Evolutionary conservation across 2,329 filamentous ascomycete species (phyloP).

Genomic region (Aaosphaeria arxii): DNA sequence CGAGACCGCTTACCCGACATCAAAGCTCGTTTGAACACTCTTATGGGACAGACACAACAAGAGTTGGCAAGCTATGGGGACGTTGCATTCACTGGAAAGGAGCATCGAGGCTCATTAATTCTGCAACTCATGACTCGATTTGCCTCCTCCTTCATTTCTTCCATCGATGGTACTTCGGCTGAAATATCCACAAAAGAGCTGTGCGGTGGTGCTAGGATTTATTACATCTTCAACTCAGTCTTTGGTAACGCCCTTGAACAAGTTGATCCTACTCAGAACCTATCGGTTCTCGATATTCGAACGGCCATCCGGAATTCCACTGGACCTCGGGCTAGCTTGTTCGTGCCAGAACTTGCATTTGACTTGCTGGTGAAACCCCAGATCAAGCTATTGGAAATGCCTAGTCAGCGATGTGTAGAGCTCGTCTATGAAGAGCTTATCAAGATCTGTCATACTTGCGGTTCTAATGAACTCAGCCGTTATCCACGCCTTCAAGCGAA

Average conservation of each 20-base stretch:
- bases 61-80: conserved; percentile 97
- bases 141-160: conserved; percentile 95
- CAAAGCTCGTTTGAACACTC: conserved; percentile 92
- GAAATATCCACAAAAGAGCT: conserved; percentile 99
- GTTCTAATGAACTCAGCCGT: conserved; percentile 86
- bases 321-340: conserved; percentile 88
- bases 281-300: conserved; percentile 90
- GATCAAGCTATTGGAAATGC: conserved; percentile 93
- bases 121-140: conserved; percentile 98
- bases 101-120: conserved; percentile 91
- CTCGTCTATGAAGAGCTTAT: conserved; percentile 98
- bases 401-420: conserved; percentile 94
- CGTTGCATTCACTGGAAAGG: conserved; percentile 95
- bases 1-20: conserved; percentile 94
- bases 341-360: conserved; percentile 96
- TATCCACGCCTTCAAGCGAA: conserved; percentile 94
- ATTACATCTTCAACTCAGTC: conserved; percentile 99
- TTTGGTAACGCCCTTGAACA: conserved; percentile 95
- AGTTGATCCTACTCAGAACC: conserved; percentile 92
- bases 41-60: conserved; percentile 99
- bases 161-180: conserved; percentile 96
- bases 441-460: conserved; percentile 98
- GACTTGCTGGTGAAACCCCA: conserved; percentile 97
- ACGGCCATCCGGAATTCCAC: conserved; percentile 98
- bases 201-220: conserved; percentile 90